Percentiles rank a stretch among this genome's conserved stretches.
Evolutionary conservation across 2,329 filamentous ascomycete genomes (phyloP).

Genomic region (Epichloe aotearoae): DNA sequence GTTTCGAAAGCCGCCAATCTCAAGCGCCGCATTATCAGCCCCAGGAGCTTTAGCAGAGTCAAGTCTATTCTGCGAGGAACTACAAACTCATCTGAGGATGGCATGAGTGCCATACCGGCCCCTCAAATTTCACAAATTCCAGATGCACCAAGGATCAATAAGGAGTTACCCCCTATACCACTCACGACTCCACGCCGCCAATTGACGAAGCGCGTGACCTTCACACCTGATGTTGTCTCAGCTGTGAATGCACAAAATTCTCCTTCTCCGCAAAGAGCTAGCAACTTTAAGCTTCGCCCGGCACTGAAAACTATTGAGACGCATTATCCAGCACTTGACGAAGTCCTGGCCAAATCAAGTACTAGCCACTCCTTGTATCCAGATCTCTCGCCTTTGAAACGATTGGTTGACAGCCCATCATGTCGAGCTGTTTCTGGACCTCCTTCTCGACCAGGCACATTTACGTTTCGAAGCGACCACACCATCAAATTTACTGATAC

Average conservation of each 20-base stretch:
- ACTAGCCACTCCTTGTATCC: constrained; percentile 35
- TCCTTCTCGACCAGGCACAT: constrained; percentile 39
- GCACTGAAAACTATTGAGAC: constrained; percentile 13
- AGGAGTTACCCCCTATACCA: constrained; percentile 38
- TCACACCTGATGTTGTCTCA: constrained; percentile 56
- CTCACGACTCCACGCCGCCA: constrained; percentile 57
- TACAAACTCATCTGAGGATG: constrained; percentile 21
- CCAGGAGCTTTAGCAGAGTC: constrained; percentile 39
- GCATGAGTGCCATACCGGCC: constrained; percentile 35
- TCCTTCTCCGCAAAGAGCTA: constrained; percentile 42
- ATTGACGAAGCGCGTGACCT: constrained; percentile 61
- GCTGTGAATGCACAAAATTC: constrained; percentile 32
- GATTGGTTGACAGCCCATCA: constrained; percentile 15
- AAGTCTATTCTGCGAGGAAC: constrained; percentile 43
- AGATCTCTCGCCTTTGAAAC: constrained; percentile 32
- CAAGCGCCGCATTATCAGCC: constrained; percentile 29
- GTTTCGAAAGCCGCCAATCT: constrained; percentile 20
- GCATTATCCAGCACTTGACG: constrained; percentile 19
- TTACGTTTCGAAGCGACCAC: constrained; percentile 53
- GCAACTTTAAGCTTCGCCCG: constrained; percentile 29
- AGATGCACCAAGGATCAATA: constrained; percentile 31
- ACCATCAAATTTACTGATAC: constrained; percentile 44
- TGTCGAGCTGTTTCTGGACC: constrained; percentile 15
- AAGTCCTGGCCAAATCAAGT: constrained; percentile 13
- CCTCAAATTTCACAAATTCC: constrained; percentile 34